Evolutionary conservation across 2,329 filamentous ascomycete genomes (phyloP), one percentile per base, ranked within the genome.

Genomic region (Botrytis medusae): DNA sequence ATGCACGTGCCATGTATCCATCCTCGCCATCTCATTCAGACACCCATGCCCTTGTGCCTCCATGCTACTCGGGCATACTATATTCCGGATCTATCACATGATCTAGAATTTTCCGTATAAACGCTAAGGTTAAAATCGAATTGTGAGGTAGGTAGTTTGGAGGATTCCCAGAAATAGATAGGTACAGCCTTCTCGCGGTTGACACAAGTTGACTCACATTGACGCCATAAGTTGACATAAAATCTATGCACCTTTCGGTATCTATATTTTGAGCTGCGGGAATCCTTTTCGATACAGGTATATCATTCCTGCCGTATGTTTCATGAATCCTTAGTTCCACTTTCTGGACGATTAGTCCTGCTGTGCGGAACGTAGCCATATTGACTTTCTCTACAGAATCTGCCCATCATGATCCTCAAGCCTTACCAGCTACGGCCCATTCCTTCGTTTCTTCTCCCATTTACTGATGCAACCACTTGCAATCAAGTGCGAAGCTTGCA

Each of bases 401-500:
- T 60, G 42, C 48, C 57, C 77, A 78, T 16, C 59, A 81, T 80
- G 79, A 78, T 80, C 57, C 54, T 79, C 57, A 79, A 78, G 75
- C 75, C 77, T 51, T 32, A 54, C 65, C 65, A 73, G 61, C 70
- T 79, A 42, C 78, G 80, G 67, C 71, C 79, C 2, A 78, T 81
- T 60, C 79, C 79, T 3, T 78, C 77, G 4, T 81, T 79, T 65
- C 76, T 81, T 57, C 74, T 80, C 8, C 79, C 79, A 10, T 81
- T 80, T 69, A 48, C 77, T 40, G 77, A 77, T 46, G 72, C 82
- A 64, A 82, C 75, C 25, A 69, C 67, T 67, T 61, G 71, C 48
- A 64, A 72, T 51, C 77, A 76, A 74, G 65, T 82, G 70, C 83
- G 85, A 77, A 79, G 77, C 40, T 79, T 86, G 42, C 85, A 86